These are phyloP conservation scores for Capsicum baccatum DNA, from an alignment of 257 asterid genomes.

Conservation along the genomic window DNA sequence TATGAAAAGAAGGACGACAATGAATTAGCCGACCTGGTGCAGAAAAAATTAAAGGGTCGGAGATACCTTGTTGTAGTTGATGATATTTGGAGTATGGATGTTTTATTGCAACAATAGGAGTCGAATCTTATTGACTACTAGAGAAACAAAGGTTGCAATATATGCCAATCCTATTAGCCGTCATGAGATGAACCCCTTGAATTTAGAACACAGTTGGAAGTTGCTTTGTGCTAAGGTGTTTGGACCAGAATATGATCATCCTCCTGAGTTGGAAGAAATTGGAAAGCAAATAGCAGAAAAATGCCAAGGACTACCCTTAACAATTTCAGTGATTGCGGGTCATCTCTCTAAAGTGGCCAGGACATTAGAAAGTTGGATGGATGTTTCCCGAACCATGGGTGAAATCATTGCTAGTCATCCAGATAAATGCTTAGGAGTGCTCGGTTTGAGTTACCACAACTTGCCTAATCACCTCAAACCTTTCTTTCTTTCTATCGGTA, in stretches of 20 bases:
- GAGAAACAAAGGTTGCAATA: neutral
- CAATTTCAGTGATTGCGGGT: constrained; percentile 23
- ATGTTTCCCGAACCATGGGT: neutral
- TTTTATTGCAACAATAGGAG: neutral
- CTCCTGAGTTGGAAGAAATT: neutral
- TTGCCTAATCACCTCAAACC: constrained; percentile 30
- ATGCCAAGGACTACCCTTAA: constrained; percentile 30
- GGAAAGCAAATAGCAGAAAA: neutral
- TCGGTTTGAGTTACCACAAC: constrained; percentile 9
- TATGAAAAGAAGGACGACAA: neutral
- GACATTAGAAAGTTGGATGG: neutral
- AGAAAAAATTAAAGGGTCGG: neutral
- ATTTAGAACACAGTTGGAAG: constrained; percentile 14
- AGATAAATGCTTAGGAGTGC: neutral
- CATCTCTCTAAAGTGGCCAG: neutral
- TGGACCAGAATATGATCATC: neutral
- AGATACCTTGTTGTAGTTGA: constrained; percentile 29
- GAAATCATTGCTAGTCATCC: neutral
- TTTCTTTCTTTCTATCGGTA: constrained; percentile 27
- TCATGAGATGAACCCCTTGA: neutral
- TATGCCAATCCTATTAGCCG: neutral
- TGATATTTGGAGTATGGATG: constrained; percentile 17
- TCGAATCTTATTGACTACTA: constrained; percentile 29
- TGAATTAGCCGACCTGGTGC: neutral
- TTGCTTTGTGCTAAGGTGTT: constrained; percentile 18